Percentiles rank a stretch among this genome's conserved stretches.
Evolutionary conservation across 2,329 filamentous ascomycete species (phyloP).

Genomic region (Botrytis fabae): DNA sequence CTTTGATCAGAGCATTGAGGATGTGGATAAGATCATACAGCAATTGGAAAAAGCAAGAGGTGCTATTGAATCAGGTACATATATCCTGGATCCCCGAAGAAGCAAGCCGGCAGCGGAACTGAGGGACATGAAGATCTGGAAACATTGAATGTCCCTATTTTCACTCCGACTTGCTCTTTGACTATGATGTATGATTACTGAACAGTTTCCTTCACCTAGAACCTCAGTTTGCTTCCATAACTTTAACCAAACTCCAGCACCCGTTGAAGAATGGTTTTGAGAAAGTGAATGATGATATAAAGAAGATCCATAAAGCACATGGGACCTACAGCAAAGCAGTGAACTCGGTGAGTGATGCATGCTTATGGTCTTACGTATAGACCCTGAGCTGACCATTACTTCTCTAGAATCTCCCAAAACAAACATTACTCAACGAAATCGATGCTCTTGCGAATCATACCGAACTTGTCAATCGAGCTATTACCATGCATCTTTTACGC

Average conservation of each 20-base stretch:
- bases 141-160: slow-evolving; percentile 21
- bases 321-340: slow-evolving; percentile 83
- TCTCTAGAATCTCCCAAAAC: slow-evolving; percentile 43
- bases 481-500: slow-evolving; percentile 92
- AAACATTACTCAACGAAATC: slow-evolving; percentile 73
- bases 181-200: not conserved
- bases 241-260: slow-evolving; percentile 81
- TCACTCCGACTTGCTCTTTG: not conserved
- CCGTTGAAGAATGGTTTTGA: slow-evolving; percentile 82
- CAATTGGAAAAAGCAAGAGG: slow-evolving; percentile 72
- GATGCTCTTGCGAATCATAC: slow-evolving; percentile 77
- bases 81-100: not conserved
- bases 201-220: slow-evolving; percentile 47
- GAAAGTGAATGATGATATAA: slow-evolving; percentile 75
- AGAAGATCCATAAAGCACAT: slow-evolving; percentile 78
- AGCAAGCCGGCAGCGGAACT: not conserved
- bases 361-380: not conserved
- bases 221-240: slow-evolving; percentile 68
- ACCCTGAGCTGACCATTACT: slow-evolving; percentile 21
- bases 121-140: not conserved
- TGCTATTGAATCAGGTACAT: slow-evolving; percentile 67
- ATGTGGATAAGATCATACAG: slow-evolving; percentile 83
- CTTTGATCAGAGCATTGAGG: slow-evolving; percentile 51
- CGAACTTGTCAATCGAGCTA: slow-evolving; percentile 82
- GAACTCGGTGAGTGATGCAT: slow-evolving; percentile 62